Conservation (phyloP, 805 yeast genomes). For the Wickerhamomyces bovis region DNA sequence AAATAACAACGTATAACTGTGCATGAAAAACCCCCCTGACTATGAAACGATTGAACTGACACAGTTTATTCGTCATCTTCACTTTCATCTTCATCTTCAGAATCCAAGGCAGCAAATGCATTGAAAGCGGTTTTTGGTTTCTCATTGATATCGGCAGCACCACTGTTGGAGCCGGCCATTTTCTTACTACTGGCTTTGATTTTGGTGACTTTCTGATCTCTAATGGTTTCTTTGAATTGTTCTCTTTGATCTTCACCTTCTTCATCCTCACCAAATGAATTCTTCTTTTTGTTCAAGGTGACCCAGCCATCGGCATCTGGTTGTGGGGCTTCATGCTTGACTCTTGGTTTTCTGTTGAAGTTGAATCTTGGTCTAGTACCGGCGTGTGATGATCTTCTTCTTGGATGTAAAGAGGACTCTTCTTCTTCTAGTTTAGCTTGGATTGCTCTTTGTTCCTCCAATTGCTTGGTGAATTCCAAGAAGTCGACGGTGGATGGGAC, state of each 20-base stretch:
- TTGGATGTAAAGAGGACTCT: slow-evolving; percentile 5
- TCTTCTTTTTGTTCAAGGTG: slow-evolving; percentile 41
- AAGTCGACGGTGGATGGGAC: slow-evolving; percentile 60
- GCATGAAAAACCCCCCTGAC: not conserved
- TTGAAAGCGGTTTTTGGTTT: slow-evolving; percentile 63
- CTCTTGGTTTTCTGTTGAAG: slow-evolving; percentile 37
- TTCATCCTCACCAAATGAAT: slow-evolving; percentile 43
- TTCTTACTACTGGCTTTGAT: slow-evolving; percentile 70
- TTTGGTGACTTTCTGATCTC: slow-evolving; percentile 34
- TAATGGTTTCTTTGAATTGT: slow-evolving; percentile 38
- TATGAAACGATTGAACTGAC: not conserved
- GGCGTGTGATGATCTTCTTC: slow-evolving; percentile 54
- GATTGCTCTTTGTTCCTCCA: slow-evolving; percentile 56
- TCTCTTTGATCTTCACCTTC: slow-evolving; percentile 43
- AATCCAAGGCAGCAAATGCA: slow-evolving; percentile 68
- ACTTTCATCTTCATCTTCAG: slow-evolving; percentile 24
- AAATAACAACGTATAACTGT: not conserved
- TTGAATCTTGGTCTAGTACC: slow-evolving; percentile 49
- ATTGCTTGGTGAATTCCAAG: slow-evolving; percentile 56
- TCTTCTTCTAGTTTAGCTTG: slow-evolving; percentile 25
- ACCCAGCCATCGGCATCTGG: slow-evolving; percentile 85
- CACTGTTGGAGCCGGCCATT: slow-evolving; percentile 67
- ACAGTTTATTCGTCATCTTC: slow-evolving; percentile 8
- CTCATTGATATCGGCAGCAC: slow-evolving; percentile 67
- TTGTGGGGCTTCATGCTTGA: slow-evolving; percentile 29